phyloP scores from a whole-genome alignment of 2,329 filamentous ascomycete genomes.

The Penicillium sp. region DNA sequence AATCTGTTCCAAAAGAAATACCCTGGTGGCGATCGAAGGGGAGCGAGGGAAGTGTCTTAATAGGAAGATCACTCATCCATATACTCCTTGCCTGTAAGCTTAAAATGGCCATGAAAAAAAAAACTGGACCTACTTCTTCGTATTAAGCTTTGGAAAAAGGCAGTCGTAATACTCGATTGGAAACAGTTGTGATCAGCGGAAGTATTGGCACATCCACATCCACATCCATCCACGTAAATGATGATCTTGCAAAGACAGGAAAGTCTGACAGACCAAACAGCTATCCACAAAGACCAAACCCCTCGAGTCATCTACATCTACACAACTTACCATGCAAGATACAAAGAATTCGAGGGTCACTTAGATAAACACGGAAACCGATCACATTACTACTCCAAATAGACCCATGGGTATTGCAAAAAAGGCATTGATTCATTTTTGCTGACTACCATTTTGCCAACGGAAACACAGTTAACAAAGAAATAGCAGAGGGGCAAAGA shows the following conservation, averaged over 20 bases:
- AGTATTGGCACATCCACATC: background rate
- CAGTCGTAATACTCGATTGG: background rate
- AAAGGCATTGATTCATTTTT: constrained; percentile 34
- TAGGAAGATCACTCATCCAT: background rate
- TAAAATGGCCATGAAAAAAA: background rate
- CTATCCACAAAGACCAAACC: background rate
- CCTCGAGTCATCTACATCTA: constrained; percentile 5
- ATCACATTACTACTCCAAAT: constrained; percentile 32
- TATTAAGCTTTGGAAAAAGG: background rate
- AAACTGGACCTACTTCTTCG: background rate
- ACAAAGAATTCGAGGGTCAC: constrained; percentile 9
- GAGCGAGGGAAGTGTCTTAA: background rate
- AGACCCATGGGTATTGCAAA: constrained; percentile 30
- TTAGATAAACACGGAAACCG: constrained; percentile 23
- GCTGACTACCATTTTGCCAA: constrained; percentile 29
- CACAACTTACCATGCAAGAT: constrained; percentile 14
- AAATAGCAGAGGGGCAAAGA: constrained; percentile 20
- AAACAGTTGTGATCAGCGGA: background rate
- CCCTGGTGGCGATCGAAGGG: background rate
- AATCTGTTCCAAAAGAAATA: background rate
- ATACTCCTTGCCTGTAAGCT: no score
- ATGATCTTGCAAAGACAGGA: background rate
- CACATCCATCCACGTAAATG: no score
- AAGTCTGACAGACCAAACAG: background rate
- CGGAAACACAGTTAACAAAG: constrained; percentile 21